Conservation (phyloP, 2,329 filamentous ascomycete species). For the Chrysoporthe austroafricana region DNA sequence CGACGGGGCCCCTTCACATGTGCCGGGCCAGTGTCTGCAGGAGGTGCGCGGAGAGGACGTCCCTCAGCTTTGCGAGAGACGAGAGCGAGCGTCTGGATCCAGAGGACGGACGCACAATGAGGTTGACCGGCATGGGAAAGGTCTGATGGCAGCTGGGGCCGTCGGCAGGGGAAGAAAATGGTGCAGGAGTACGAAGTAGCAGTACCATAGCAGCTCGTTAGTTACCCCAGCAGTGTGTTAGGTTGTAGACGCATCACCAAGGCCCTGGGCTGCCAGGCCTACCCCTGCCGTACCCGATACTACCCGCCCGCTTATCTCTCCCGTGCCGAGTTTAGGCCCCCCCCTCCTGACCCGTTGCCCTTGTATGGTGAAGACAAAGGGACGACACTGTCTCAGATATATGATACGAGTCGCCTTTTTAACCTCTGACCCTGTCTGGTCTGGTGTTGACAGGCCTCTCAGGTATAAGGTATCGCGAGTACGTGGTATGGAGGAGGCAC, state of each 20-base stretch:
- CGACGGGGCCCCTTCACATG: background rate
- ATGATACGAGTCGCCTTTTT: too few species aligned
- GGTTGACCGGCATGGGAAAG: background rate
- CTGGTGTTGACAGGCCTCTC: too few species aligned
- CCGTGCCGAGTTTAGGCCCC: constrained; percentile 1
- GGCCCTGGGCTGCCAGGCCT: background rate
- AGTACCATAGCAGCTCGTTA: background rate
- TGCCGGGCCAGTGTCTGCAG: background rate
- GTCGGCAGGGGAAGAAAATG: background rate
- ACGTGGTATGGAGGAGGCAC: too few species aligned
- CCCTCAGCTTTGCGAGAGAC: constrained; percentile 1
- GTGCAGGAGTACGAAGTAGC: background rate
- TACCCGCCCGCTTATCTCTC: background rate
- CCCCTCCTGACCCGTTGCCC: background rate
- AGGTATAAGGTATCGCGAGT: too few species aligned
- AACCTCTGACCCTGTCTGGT: too few species aligned
- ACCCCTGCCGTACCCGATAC: constrained; percentile 3
- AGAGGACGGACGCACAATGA: background rate
- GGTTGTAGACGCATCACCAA: constrained; percentile 5
- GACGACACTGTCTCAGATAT: background rate
- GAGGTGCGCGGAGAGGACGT: background rate
- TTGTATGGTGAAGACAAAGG: background rate
- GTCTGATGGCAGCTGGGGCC: background rate
- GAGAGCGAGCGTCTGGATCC: background rate
- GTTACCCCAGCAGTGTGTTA: background rate